Conservation (phyloP, 2,329 filamentous ascomycete species). For the Ramularia endophylla region DNA sequence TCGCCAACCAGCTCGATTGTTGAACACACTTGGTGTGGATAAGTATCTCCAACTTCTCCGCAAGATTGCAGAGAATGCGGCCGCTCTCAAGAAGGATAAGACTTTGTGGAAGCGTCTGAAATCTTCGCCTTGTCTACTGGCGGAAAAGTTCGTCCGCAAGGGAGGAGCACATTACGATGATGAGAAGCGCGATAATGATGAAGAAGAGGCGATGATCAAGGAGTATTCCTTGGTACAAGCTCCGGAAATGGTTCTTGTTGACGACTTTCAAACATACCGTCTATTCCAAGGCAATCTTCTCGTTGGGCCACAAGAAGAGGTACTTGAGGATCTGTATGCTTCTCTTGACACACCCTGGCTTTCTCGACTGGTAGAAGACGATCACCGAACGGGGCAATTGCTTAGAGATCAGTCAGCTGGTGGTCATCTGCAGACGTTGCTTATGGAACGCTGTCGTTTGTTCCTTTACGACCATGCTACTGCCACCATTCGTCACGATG, state of each 20-base stretch:
- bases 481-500: constrained; percentile 78
- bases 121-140: constrained; percentile 69
- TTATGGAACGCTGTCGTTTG: constrained; percentile 80
- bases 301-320: constrained; percentile 84
- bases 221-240: constrained; percentile 74
- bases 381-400: constrained; percentile 63
- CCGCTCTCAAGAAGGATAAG: constrained; percentile 69
- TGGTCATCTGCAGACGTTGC: constrained; percentile 66
- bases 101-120: constrained; percentile 72
- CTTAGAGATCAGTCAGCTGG: constrained; percentile 64
- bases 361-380: constrained; percentile 71
- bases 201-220: constrained; percentile 52
- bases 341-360: constrained; percentile 72
- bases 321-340: constrained; percentile 76
- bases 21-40: constrained; percentile 73
- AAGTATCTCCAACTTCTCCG: constrained; percentile 82
- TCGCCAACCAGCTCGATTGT: constrained; percentile 72
- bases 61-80: constrained; percentile 68
- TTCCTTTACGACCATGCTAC: constrained; percentile 80
- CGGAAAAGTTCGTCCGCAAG: constrained; percentile 65
- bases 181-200: constrained; percentile 34
- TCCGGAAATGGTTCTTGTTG: constrained; percentile 67
- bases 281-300: constrained; percentile 81
- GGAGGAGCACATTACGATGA: constrained; percentile 47
- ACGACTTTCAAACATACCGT: constrained; percentile 84